Evolutionary conservation across 1,284 basidiomycete genomes (phyloP).

Genomic region (Malassezia equina): DNA sequence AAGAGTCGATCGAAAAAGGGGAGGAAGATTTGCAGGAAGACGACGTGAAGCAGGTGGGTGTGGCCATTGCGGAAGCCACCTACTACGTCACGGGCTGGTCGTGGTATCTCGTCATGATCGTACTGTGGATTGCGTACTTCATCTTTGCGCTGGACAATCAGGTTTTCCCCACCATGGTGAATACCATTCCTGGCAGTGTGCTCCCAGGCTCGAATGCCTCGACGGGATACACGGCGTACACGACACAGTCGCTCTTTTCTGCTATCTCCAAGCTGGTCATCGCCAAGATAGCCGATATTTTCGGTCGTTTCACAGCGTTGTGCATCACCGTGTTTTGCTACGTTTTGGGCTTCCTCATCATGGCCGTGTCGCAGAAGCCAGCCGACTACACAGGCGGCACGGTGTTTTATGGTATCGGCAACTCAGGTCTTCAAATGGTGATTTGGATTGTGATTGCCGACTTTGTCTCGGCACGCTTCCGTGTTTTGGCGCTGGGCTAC

Average conservation of each 20-base stretch:
- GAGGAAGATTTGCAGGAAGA: slow-evolving; percentile 1
- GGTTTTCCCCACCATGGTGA: neutral
- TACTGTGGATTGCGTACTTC: slow-evolving; percentile 6
- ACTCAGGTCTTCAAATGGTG: slow-evolving; percentile 43
- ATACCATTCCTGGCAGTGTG: neutral
- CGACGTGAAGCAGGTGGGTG: slow-evolving; percentile 15
- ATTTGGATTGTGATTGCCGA: slow-evolving; percentile 46
- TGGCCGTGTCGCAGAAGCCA: slow-evolving; percentile 30
- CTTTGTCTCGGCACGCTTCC: slow-evolving; percentile 36
- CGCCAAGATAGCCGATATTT: slow-evolving; percentile 45
- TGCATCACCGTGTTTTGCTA: slow-evolving; percentile 34
- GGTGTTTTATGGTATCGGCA: slow-evolving; percentile 42
- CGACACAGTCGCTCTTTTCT: slow-evolving; percentile 38
- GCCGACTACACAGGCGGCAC: slow-evolving; percentile 27
- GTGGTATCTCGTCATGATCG: slow-evolving; percentile 7
- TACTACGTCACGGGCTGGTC: slow-evolving; percentile 7
- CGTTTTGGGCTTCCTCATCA: slow-evolving; percentile 38
- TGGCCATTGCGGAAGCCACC: slow-evolving; percentile 13
- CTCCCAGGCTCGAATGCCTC: neutral
- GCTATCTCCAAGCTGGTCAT: slow-evolving; percentile 45
- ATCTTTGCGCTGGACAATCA: slow-evolving; percentile 12
- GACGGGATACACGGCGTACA: neutral
- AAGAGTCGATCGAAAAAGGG: neutral
- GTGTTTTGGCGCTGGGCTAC: slow-evolving; percentile 37
- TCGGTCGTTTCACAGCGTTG: slow-evolving; percentile 40